Conservation (phyloP, 768 basidiomycete genomes). For the Leccinum imitatum region DNA sequence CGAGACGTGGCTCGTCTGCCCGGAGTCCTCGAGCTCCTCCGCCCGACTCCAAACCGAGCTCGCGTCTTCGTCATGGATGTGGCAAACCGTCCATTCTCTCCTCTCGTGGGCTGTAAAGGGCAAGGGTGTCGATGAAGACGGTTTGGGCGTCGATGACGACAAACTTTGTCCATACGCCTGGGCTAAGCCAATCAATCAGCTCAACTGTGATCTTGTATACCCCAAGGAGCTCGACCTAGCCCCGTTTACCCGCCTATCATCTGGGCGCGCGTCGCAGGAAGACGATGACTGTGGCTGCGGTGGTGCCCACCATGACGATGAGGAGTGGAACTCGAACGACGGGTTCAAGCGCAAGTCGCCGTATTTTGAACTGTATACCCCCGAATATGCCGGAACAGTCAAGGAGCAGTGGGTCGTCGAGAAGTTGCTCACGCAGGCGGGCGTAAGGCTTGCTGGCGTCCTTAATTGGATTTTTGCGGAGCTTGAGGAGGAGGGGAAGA, state of each 20-base stretch:
- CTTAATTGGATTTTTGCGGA: no score
- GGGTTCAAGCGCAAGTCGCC: neutral
- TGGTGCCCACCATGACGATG: neutral
- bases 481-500: neutral
- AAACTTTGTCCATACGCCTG: constrained; percentile 76
- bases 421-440: no score
- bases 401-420: no score
- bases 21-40: constrained; percentile 27
- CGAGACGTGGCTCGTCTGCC: constrained; percentile 68
- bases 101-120: neutral
- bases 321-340: neutral
- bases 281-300: neutral
- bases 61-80: constrained; percentile 15
- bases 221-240: constrained; percentile 61
- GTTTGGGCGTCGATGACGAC: constrained; percentile 49
- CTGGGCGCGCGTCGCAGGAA: constrained; percentile 23
- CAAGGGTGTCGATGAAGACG: constrained; percentile 17
- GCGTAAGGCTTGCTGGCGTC: no score
- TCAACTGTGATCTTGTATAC: constrained; percentile 86
- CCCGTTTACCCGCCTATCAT: constrained; percentile 20
- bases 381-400: constrained; percentile 66
- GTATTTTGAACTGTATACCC: constrained; percentile 77
- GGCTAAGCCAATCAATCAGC: constrained; percentile 66
- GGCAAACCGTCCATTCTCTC: constrained; percentile 27
- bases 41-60: constrained; percentile 5